phyloP scores from a whole-genome alignment of 208 protist genomes.

The Leishmania mexicana region DNA sequence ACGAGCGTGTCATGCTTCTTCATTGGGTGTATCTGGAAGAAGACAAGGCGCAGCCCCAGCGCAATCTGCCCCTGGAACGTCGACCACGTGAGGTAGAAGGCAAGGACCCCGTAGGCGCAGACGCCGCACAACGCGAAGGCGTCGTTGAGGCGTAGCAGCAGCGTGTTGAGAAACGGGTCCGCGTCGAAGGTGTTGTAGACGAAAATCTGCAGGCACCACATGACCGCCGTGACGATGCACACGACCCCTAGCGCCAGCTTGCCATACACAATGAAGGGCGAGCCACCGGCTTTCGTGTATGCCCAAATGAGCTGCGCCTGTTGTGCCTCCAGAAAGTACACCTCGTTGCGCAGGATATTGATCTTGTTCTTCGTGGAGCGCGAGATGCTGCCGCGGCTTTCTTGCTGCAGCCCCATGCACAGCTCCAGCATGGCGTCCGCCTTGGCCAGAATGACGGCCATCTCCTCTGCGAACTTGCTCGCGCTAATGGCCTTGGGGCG shows the following conservation, averaged over 20 bases:
- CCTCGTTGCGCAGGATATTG: constrained; percentile 76
- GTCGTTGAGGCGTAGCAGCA: constrained; percentile 82
- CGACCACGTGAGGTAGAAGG: constrained; percentile 94
- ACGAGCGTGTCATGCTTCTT: constrained; percentile 92
- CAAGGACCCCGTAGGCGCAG: constrained; percentile 86
- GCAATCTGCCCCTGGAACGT: constrained; percentile 93
- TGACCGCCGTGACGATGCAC: constrained; percentile 59
- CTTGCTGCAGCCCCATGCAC: constrained; percentile 49
- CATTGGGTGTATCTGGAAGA: constrained; percentile 91
- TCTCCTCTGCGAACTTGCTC: constrained; percentile 65
- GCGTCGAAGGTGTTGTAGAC: constrained; percentile 85
- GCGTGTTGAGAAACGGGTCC: constrained; percentile 50
- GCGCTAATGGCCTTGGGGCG: constrained; percentile 62
- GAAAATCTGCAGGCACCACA: constrained; percentile 92
- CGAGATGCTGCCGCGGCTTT: constrained; percentile 34
- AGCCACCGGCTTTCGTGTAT: constrained; percentile 79
- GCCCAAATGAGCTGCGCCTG: constrained; percentile 79
- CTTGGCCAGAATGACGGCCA: constrained; percentile 81
- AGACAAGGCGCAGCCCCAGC: constrained; percentile 83
- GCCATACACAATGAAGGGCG: constrained; percentile 63
- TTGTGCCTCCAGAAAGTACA: constrained; percentile 87
- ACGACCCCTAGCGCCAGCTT: constrained; percentile 59
- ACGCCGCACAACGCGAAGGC: constrained; percentile 91
- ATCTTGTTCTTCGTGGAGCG: constrained; percentile 66
- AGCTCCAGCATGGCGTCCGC: constrained; percentile 76